Conservation (phyloP, 2,329 filamentous ascomycete genomes). For the Colletotrichum australisinense region DNA sequence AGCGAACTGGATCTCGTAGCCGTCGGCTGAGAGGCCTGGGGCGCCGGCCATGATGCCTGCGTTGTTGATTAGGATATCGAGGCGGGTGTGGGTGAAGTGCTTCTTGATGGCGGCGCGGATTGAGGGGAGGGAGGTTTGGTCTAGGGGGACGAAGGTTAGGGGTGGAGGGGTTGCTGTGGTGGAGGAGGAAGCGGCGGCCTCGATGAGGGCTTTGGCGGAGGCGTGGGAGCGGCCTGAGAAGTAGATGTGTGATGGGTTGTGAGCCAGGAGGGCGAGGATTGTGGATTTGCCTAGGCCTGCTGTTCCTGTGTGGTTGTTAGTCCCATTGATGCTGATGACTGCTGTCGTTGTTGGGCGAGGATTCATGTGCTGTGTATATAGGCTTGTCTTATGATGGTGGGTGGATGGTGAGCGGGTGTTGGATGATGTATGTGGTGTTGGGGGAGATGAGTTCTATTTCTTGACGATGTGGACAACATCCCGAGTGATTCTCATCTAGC, state of each 20-base stretch:
- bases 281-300: conserved; percentile 32
- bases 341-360: too few relatives aligned
- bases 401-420: neutral
- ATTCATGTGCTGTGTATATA: neutral
- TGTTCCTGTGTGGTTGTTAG: conserved; percentile 18
- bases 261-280: conserved; percentile 39
- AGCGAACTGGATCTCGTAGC: conserved; percentile 41
- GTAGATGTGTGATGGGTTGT: conserved; percentile 64
- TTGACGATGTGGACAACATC: neutral
- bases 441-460: neutral
- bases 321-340: neutral
- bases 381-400: neutral
- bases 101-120: conserved; percentile 41
- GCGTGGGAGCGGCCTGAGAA: conserved; percentile 61
- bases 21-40: conserved; percentile 36
- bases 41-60: conserved; percentile 42
- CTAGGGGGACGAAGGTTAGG: conserved; percentile 53
- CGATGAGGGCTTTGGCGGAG: conserved; percentile 56
- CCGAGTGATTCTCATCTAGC: neutral
- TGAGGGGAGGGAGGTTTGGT: conserved; percentile 61
- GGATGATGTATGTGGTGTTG: neutral
- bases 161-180: conserved; percentile 15
- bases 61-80: conserved; percentile 49
- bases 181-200: neutral
- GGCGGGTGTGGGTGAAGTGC: conserved; percentile 46